Evolutionary conservation across 2,329 filamentous ascomycete genomes (phyloP), one percentile per base, ranked within the genome.

Genomic region (Stachybotrys chartarum): DNA sequence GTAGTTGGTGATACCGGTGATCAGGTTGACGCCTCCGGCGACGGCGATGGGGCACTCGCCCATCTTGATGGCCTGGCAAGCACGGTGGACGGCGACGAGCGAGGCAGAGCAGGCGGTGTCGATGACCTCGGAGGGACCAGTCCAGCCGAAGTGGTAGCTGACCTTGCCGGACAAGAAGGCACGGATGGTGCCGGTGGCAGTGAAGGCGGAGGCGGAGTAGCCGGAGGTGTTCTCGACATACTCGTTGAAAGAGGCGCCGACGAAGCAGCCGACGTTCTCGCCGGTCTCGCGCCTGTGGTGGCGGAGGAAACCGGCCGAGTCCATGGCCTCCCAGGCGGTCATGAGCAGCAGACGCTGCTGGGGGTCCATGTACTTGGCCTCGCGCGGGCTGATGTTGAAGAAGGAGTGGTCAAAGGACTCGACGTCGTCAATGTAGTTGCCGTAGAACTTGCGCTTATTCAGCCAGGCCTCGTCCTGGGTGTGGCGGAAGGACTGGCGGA

Each of bases 101-200:
- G 71, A 72, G 0, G 72, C 66, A 0, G 69, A 71, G 55, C 72
- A 75, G 0, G 73, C 73, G 4, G 72, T 74, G 51, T 76, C 72
- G 10, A 74, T 55, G 1, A 65, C 63, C 32, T 71, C 42, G 7
- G 63, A 61, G 0, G 72, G 72, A 0, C 72, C 72, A 0, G 62
- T 67, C 70, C 70, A 74, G 5, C 71, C 70, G 54, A 75, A 75
- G 50, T 64, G 63, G 52, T 75, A 68, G 44, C 60, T 66, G 5
- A 75, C 55, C 18, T 61, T 63, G 16, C 73, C 73, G 3, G 61
- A 56, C 3, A 70, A 53, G 50, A 74, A 74, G 5, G 61, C 60
- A n/a, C 63, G 54, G 10, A 71, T 57, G 8, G 61, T 68, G 3
- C 75, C 75, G 0, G 68, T 73, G 1, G 68, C 68, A 0, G 70